A percentile compares a stretch with the other conserved stretches of the same genome.
Evolutionary conservation across 305 asterid species (phyloP).

Genomic region (Solanum hybrid): DNA sequence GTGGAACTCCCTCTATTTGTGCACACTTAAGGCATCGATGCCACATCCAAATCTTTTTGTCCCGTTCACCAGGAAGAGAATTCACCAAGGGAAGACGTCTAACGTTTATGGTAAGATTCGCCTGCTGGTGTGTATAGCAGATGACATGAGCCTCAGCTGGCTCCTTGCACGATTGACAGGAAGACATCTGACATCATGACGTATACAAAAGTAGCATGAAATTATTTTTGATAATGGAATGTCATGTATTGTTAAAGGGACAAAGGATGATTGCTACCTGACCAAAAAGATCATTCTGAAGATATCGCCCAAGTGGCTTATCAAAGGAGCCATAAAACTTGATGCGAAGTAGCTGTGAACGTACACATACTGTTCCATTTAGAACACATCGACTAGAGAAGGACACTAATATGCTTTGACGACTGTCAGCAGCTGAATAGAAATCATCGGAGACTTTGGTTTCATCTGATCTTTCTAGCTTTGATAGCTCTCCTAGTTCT

Average conservation of each 20-base stretch:
- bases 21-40: slow-evolving; percentile 85
- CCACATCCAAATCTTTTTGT: slow-evolving; percentile 99
- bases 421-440: slow-evolving; percentile 41
- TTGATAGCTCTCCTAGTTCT: slow-evolving; percentile 27
- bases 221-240: background rate
- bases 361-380: slow-evolving; percentile 70
- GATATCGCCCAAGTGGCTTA: slow-evolving; percentile 91
- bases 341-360: slow-evolving; percentile 65
- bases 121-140: slow-evolving; percentile 85
- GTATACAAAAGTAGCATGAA: background rate
- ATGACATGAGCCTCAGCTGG: slow-evolving; percentile 75
- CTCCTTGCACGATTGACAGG: slow-evolving; percentile 77
- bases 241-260: background rate
- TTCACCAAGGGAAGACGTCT: slow-evolving; percentile 44
- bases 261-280: slow-evolving; percentile 39
- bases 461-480: slow-evolving; percentile 24
- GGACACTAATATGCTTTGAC: slow-evolving; percentile 77
- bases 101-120: slow-evolving; percentile 81
- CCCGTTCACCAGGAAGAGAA: slow-evolving; percentile 70
- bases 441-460: slow-evolving; percentile 34
- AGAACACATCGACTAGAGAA: slow-evolving; percentile 74
- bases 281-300: slow-evolving; percentile 72
- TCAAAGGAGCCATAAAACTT: slow-evolving; percentile 77
- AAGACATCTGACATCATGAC: slow-evolving; percentile 48
- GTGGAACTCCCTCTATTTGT: slow-evolving; percentile 65